Conservation (phyloP, 177 flowering plant genomes). For the Vitis hybrid region DNA sequence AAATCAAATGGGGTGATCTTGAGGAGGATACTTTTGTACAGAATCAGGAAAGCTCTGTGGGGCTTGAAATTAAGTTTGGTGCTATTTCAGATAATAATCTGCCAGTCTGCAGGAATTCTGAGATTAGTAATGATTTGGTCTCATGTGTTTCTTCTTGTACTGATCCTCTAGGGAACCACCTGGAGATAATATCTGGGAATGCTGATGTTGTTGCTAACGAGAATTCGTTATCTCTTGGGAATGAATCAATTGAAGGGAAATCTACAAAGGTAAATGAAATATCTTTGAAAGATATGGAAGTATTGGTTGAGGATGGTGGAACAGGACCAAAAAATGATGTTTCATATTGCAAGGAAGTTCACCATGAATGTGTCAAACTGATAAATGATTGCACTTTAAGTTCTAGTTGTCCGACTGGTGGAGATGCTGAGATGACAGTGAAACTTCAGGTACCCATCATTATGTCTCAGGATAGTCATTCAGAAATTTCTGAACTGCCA, state of each 20-base stretch:
- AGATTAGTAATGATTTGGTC: conserved; percentile 14
- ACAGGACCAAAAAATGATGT: conserved; percentile 17
- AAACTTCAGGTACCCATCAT: conserved; percentile 18
- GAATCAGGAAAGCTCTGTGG: conserved; percentile 26
- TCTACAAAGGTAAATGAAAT: conserved; percentile 31
- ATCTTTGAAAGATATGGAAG: conserved; percentile 26
- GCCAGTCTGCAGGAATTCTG: conserved; percentile 20
- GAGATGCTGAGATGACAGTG: conserved; percentile 17
- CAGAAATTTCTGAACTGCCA: conserved; percentile 23
- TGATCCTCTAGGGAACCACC: conserved; percentile 28
- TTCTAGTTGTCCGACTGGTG: conserved; percentile 18
- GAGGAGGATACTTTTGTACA: conserved; percentile 51
- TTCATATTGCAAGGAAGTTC: conserved; percentile 17
- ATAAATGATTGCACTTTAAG: neutral
- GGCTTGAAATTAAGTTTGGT: conserved; percentile 37
- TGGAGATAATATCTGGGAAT: conserved; percentile 12
- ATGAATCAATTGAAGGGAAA: conserved; percentile 23
- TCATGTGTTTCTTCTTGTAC: conserved; percentile 23
- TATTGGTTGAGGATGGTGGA: conserved; percentile 19
- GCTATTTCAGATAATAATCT: conserved; percentile 33
- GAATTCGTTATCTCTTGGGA: conserved; percentile 13
- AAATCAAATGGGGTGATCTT: conserved; percentile 80
- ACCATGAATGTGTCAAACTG: conserved; percentile 18
- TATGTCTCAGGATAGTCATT: conserved; percentile 23
- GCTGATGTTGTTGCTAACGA: conserved; percentile 13